phyloP scores from a whole-genome alignment of 140 eudicot species.

The Oenanthe javanica region DNA sequence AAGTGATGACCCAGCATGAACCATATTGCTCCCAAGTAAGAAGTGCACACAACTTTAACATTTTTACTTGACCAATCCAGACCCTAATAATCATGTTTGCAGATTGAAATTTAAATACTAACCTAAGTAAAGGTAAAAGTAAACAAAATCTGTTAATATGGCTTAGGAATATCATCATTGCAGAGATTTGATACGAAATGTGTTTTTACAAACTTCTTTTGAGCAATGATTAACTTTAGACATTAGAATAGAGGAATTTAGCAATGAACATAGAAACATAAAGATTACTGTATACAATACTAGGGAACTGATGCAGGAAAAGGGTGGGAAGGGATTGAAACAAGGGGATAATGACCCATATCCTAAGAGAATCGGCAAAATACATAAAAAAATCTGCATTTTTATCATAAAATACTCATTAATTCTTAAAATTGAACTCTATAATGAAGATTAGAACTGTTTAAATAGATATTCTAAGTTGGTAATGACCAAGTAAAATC shows the following conservation, averaged over 20 bases:
- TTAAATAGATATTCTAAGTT: not conserved
- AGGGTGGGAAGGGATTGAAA: not conserved
- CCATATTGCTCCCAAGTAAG: not conserved
- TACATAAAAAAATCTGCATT: not conserved
- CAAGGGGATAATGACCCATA: not conserved
- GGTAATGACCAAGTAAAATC: not conserved
- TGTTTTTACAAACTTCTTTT: not conserved
- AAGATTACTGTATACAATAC: not conserved
- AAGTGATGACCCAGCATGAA: not conserved
- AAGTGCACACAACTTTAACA: not conserved
- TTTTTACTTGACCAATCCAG: not conserved
- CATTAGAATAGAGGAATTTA: not conserved
- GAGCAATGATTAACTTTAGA: not conserved
- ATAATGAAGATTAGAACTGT: not conserved
- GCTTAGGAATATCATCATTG: not conserved
- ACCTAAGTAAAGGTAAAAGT: not conserved
- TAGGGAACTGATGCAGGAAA: not conserved
- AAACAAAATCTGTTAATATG: not conserved
- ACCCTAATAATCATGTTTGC: slow-evolving; percentile 3
- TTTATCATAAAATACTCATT: not conserved
- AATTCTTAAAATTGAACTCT: not conserved
- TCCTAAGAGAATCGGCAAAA: not conserved
- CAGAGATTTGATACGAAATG: not conserved
- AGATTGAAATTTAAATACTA: not conserved
- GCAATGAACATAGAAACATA: not conserved